Percentiles rank a stretch among this genome's conserved stretches.
Evolutionary conservation across 495 filamentous ascomycete genomes (phyloP).

Genomic region (Evansstolkia leycettana): DNA sequence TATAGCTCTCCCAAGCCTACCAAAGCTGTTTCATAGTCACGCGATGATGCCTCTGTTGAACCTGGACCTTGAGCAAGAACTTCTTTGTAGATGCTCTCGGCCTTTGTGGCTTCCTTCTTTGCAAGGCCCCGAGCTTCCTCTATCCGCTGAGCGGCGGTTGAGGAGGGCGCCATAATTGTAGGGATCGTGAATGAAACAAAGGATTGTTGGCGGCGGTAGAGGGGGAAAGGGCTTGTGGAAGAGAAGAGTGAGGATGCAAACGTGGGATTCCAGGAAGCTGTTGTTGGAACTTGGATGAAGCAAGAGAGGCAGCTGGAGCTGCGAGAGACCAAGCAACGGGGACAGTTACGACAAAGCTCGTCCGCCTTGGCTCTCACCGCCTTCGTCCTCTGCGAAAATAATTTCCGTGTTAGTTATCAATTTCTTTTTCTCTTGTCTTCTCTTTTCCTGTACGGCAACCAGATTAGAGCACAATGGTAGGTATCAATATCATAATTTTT

Average conservation of each 20-base stretch:
- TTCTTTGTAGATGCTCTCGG: conserved; percentile 64
- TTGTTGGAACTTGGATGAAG: too few species aligned
- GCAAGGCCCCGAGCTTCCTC: conserved; percentile 75
- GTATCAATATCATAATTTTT: not conserved
- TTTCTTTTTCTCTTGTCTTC: not conserved
- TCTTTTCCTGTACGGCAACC: not conserved
- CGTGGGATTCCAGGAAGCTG: too few species aligned
- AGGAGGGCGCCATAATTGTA: conserved; percentile 36
- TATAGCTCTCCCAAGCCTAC: conserved; percentile 85
- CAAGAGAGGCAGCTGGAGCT: not conserved
- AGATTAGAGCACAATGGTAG: conserved; percentile 1
- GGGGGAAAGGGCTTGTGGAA: too few species aligned
- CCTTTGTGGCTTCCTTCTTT: conserved; percentile 59
- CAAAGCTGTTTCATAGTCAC: conserved; percentile 68
- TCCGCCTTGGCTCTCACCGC: too few species aligned
- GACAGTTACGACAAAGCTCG: too few species aligned
- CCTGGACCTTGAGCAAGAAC: conserved; percentile 65
- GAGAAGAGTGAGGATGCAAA: too few species aligned
- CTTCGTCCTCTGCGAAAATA: not conserved
- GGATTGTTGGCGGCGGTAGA: too few species aligned
- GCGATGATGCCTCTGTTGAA: conserved; percentile 51
- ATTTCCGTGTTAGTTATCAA: not conserved
- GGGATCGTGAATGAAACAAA: not conserved
- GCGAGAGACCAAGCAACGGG: too few species aligned
- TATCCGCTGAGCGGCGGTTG: conserved; percentile 46